Evolutionary conservation across 139 green algal species (phyloP).

Genomic region (Desmodesmus armatus): DNA sequence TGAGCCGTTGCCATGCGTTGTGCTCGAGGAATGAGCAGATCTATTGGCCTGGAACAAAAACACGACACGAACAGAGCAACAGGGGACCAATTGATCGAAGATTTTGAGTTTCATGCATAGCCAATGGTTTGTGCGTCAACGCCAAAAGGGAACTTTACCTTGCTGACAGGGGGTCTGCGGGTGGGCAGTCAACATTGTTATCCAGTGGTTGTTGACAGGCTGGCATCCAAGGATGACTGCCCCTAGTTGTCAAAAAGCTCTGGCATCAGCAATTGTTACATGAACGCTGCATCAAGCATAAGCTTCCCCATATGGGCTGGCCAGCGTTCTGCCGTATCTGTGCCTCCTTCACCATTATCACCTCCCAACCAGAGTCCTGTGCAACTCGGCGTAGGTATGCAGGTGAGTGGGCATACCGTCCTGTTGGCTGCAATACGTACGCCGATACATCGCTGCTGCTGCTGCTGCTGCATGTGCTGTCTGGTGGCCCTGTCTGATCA

Average conservation of each 20-base stretch:
- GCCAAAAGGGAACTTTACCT: no score
- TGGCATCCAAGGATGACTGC: no score
- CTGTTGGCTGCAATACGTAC: conserved; percentile 53
- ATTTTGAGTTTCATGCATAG: no score
- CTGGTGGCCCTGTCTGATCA: neutral
- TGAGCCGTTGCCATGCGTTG: no score
- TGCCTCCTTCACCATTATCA: conserved; percentile 13
- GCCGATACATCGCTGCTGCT: neutral
- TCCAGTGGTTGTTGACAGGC: no score
- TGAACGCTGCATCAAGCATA: conserved; percentile 46
- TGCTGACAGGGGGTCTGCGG: neutral
- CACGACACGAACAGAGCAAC: no score
- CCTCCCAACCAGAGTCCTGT: conserved; percentile 34
- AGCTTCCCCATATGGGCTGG: conserved; percentile 51
- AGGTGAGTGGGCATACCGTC: conserved; percentile 51
- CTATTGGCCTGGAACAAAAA: no score
- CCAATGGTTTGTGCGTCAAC: no score
- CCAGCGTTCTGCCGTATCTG: conserved; percentile 56
- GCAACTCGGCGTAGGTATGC: conserved; percentile 45
- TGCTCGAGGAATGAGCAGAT: no score
- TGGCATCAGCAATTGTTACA: neutral
- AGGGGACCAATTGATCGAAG: no score
- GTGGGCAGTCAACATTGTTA: no score
- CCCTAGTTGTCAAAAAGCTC: no score
- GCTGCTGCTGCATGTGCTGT: conserved; percentile 1